Conservation (phyloP, 2,329 filamentous ascomycete species). For the Colletotrichum acutatum region DNA sequence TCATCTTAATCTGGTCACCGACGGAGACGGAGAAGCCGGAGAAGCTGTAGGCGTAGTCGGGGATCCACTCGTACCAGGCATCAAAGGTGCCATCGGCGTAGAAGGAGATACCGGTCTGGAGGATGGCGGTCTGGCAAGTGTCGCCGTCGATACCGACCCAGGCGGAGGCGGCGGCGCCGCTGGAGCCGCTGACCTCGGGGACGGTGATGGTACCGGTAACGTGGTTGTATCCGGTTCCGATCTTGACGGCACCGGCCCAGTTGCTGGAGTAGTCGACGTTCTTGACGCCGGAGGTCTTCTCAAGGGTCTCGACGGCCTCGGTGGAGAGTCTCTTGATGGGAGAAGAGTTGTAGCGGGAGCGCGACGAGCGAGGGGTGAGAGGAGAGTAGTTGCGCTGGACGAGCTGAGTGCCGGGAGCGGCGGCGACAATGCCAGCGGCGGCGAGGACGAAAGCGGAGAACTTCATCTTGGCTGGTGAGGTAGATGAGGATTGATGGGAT, state of each 20-base stretch:
- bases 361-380: neutral
- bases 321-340: slow-evolving; percentile 35
- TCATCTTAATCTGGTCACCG: slow-evolving; percentile 44
- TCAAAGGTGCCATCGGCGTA: slow-evolving; percentile 49
- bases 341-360: slow-evolving; percentile 25
- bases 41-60: slow-evolving; percentile 54
- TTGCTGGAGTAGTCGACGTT: slow-evolving; percentile 41
- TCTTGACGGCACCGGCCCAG: slow-evolving; percentile 45
- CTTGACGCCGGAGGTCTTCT: slow-evolving; percentile 3
- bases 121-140: slow-evolving; percentile 51
- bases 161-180: slow-evolving; percentile 45
- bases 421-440: slow-evolving; percentile 34
- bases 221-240: slow-evolving; percentile 40
- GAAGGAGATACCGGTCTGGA: slow-evolving; percentile 57
- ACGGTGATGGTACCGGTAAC: slow-evolving; percentile 45
- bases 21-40: slow-evolving; percentile 43
- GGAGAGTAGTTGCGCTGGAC: slow-evolving; percentile 26
- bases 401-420: slow-evolving; percentile 29
- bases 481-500: no score
- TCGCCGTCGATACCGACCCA: slow-evolving; percentile 63
- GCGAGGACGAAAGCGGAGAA: slow-evolving; percentile 32
- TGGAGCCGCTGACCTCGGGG: slow-evolving; percentile 38
- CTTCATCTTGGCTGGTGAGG: slow-evolving; percentile 21
- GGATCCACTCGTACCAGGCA: slow-evolving; percentile 60
- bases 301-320: neutral